Evolutionary conservation across 352 stramenopile species (phyloP), one percentile per base, ranked within the genome.

Genomic region (Phytophthora constricta): DNA sequence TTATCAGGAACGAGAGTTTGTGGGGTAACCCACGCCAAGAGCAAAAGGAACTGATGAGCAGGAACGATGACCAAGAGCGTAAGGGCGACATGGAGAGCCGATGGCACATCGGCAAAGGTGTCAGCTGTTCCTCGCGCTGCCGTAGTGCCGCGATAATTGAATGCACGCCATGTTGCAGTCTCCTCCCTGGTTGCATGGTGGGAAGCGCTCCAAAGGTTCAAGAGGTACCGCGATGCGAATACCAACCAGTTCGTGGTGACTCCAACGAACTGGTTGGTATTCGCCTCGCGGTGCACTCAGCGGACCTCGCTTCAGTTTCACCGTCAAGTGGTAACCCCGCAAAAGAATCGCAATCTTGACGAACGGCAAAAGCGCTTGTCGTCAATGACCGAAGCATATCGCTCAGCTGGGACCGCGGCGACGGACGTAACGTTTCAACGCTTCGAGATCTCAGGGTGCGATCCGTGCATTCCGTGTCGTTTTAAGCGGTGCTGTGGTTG

Each of bases 1-100:
- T 62, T 57, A 58, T 27, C 31, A 39, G 65, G 66, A 74, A 66
- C 55, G 5, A 31, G 20, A 61, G 61, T 49, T 66, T 70, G 48
- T 74, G 61, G 54, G 19, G 8, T 47, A 31, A 8, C 13, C 16
- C 34, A 22, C 47, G 26, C 20, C 41, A 20, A 17, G 26, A 64
- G 41, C n/a, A 42, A 49, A 64, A 26, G 27, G 46, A 58, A 46
- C 19, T 26, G 25, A 39, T 7, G 39, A 53, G 50, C 23, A 45
- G 41, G 39, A 16, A 31, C 28, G 46, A 58, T 68, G 54, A 59
- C 52, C 46, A 64, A 58, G 62, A 58, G 62, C 34, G 45, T n/a
- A 13, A 17, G n/a, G 46, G 28, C 49, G 52, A 58, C 23, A 65
- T 13, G 48, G 25, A 51, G 13, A 37, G 31, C 41, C 19, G n/a